Evolutionary conservation across 2,329 filamentous ascomycete genomes (phyloP).

Genomic region (Exophiala sp.): DNA sequence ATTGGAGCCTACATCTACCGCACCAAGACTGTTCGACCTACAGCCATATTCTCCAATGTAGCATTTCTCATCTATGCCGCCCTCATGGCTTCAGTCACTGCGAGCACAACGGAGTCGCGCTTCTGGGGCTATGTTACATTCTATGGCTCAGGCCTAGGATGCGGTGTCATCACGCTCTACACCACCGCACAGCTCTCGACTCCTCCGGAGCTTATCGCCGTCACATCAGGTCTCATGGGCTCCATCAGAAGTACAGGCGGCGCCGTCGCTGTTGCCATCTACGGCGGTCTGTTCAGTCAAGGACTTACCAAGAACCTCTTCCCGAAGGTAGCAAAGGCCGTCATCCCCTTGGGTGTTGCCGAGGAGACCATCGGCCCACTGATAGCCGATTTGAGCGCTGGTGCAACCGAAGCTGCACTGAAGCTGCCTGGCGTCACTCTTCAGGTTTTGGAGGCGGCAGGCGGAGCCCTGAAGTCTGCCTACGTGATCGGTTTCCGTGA

Average conservation of each 20-base stretch:
- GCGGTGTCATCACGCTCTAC: constrained; percentile 12
- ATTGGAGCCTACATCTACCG: constrained; percentile 5
- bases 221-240: constrained; percentile 16
- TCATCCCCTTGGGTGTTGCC: constrained; percentile 15
- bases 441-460: constrained; percentile 11
- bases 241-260: constrained; percentile 14
- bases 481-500: constrained; percentile 8
- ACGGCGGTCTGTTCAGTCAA: constrained; percentile 14
- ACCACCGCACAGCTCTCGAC: constrained; percentile 18
- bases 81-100: constrained; percentile 12
- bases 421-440: constrained; percentile 12
- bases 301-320: constrained; percentile 11
- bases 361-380: constrained; percentile 2
- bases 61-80: constrained; percentile 6
- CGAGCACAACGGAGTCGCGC: constrained; percentile 2
- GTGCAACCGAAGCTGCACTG: neutral
- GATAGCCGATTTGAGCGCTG: constrained; percentile 7
- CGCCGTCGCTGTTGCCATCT: constrained; percentile 16
- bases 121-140: constrained; percentile 20
- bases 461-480: constrained; percentile 9
- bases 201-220: constrained; percentile 16
- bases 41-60: constrained; percentile 1
- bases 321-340: constrained; percentile 14
- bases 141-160: constrained; percentile 15
- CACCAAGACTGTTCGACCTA: constrained; percentile 1